Base-by-base conservation (phyloP, 2,329 filamentous ascomycete species). In the Hymenotorrendiella dingleyae region DNA sequence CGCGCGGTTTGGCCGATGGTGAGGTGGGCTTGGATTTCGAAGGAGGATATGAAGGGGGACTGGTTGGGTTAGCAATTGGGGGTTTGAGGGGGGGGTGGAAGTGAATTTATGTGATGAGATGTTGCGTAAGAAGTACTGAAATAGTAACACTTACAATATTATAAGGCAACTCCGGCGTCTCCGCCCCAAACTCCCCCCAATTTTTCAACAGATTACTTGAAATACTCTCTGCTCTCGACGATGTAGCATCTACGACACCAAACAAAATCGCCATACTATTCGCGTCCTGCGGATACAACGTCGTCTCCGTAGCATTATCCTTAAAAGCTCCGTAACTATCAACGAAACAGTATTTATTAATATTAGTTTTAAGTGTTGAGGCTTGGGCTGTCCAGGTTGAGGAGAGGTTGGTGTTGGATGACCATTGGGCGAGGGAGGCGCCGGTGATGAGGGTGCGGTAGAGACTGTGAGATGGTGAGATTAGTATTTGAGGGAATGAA, bases 21-120 rank as follows among this genome's bases (percentile, higher is more conserved):
- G 8, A 80, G 64, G 51, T 80, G 77, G 2, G 67, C 76, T 54
- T 74, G 70, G 16, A 82, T 67, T 53, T 82, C 77, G 49, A 79
- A 72, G 9, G 69, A 72, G 2, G 72, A 73, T 45, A 80, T 74
- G 55, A 80, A 81, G 0, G 75, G 73, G 0, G 70, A 74, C n/a
- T n/a, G n/a, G n/a, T n/a, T n/a, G n/a, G n/a, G n/a, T n/a, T n/a
- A n/a, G n/a, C n/a, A n/a, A n/a, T n/a, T n/a, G n/a, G n/a, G n/a
- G n/a, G n/a, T n/a, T n/a, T n/a, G n/a, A n/a, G n/a, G n/a, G n/a
- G n/a, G n/a, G n/a, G n/a, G n/a, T n/a, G n/a, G n/a, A n/a, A n/a
- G n/a, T n/a, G n/a, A n/a, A n/a, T n/a, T n/a, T n/a, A n/a, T n/a
- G n/a, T n/a, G n/a, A n/a, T n/a, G n/a, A n/a, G n/a, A n/a, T n/a